Evolutionary conservation across 305 asterid species (phyloP).

Genomic region (Fraxinus velutina): DNA sequence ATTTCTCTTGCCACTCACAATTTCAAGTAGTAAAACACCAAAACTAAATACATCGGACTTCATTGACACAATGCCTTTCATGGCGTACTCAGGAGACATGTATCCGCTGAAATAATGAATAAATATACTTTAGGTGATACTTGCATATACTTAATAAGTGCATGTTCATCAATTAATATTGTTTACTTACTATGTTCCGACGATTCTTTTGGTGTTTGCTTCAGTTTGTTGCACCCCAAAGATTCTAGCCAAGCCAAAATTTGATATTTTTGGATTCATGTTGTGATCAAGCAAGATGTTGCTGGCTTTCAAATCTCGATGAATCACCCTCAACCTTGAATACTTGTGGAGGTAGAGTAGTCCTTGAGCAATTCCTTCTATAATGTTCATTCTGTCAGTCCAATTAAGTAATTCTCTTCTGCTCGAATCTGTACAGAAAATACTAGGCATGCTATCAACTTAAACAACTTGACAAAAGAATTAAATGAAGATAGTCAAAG

Average conservation of each 20-base stretch:
- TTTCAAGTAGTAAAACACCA: slow-evolving; percentile 38
- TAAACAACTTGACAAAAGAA: not conserved
- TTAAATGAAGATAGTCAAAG: not conserved
- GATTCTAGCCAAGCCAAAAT: slow-evolving; percentile 37
- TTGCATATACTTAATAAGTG: not conserved
- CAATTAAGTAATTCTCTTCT: slow-evolving; percentile 22
- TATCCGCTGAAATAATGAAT: slow-evolving; percentile 27
- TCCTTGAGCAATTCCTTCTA: slow-evolving; percentile 39
- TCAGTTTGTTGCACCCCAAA: slow-evolving; percentile 28
- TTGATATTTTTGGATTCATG: slow-evolving; percentile 36
- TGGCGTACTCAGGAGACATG: slow-evolving; percentile 40
- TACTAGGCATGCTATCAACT: not conserved
- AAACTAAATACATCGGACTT: slow-evolving; percentile 36
- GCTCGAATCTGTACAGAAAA: slow-evolving; percentile 13
- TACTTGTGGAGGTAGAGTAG: slow-evolving; percentile 32
- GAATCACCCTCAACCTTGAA: slow-evolving; percentile 29
- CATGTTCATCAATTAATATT: not conserved
- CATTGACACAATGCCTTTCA: slow-evolving; percentile 26
- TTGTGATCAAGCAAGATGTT: slow-evolving; percentile 35
- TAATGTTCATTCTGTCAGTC: slow-evolving; percentile 25
- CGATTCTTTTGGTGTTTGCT: slow-evolving; percentile 29
- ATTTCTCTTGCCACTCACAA: slow-evolving; percentile 32
- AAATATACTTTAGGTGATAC: not conserved
- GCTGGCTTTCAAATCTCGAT: slow-evolving; percentile 34
- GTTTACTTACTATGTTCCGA: slow-evolving; percentile 31